A percentile compares a stretch with the other conserved stretches of the same genome.
These are phyloP conservation scores for Coniferiporia sulphurascens DNA, from an alignment of 1,284 basidiomycete genomes.

Conservation along the genomic window DNA sequence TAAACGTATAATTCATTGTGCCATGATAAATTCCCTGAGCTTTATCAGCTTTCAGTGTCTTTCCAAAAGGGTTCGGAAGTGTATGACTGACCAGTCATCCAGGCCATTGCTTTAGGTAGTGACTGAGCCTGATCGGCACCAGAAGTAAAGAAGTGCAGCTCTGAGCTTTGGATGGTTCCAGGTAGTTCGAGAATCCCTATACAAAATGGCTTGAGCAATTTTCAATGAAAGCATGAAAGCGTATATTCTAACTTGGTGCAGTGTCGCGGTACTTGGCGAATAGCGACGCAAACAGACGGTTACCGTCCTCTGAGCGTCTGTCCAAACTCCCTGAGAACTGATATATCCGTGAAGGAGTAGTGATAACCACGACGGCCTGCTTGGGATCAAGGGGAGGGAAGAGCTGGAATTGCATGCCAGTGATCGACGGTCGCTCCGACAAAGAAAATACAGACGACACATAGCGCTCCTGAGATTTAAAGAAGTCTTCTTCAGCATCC, in stretches of 20 bases:
- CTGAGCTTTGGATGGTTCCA: conserved; percentile 67
- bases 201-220: conserved; percentile 23
- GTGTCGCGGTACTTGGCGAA: conserved; percentile 72
- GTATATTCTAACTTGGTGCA: conserved; percentile 64
- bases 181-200: conserved; percentile 84
- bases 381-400: conserved; percentile 59
- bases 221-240: background rate
- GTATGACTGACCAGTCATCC: conserved; percentile 72
- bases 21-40: conserved; percentile 86
- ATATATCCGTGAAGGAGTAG: conserved; percentile 87
- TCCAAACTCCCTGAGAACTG: conserved; percentile 79
- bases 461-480: conserved; percentile 85
- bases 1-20: conserved; percentile 59
- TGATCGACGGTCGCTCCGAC: conserved; percentile 74
- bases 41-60: conserved; percentile 26
- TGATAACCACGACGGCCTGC: conserved; percentile 69
- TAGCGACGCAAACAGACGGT: conserved; percentile 70
- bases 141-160: conserved; percentile 72
- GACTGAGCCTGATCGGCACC: conserved; percentile 65
- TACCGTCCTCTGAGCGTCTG: conserved; percentile 64
- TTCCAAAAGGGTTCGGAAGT: background rate
- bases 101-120: conserved; percentile 69
- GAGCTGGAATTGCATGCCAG: conserved; percentile 78
- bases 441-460: conserved; percentile 76
- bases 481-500: conserved; percentile 87